Evolutionary conservation across 2,329 filamentous ascomycete species (phyloP), one percentile per base, ranked within the genome.

Genomic region (Aureobasidium sp.): DNA sequence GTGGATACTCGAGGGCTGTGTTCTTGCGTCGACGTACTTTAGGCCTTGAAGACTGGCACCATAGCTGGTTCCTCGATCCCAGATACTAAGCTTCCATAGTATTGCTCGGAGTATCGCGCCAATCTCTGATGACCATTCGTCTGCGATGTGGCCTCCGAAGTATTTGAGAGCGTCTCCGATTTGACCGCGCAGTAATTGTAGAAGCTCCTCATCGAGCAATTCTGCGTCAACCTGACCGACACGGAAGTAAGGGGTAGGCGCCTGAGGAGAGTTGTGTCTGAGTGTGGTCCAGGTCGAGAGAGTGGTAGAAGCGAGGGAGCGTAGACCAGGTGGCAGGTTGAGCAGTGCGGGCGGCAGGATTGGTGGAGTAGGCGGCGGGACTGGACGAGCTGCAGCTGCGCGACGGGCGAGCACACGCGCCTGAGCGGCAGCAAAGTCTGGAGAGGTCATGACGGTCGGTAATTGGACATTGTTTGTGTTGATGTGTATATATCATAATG

Each of bases 171-270:
- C 94, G 67, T 97, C 91, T 67, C 86, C 88, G 36, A 94, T 90
- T 75, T 99, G 93, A 6, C 83, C 85, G 71, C 89, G 91, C 63
- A 99, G 79, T 66, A 97, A 81, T n/a, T 85, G 84, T 27, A 97
- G 80, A 49, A 99, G 81, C 77, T 97, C 94, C 71, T 96, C 91
- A 74, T 99, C 94, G 20, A 99, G 82, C 55, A 99, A 80, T 74
- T 97, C 94, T 41, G 94, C 91, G 74, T 99, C 94, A 47, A 97
- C 90, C 76, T 99, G 94, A 31, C 93, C 91, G 31, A 99, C 94
- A 60, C 94, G 87, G 73, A 96, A 97, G 12, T 90, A 87, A 5
- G 94, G 93, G 17, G 86, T 81, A 27, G 89, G 93, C 48, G 91
- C 90, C 71, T 91, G 87, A 64, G 89, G 85, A 6, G 88, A 27